Conservation (phyloP, 345 rosid species). For the Moricandia arvensis region DNA sequence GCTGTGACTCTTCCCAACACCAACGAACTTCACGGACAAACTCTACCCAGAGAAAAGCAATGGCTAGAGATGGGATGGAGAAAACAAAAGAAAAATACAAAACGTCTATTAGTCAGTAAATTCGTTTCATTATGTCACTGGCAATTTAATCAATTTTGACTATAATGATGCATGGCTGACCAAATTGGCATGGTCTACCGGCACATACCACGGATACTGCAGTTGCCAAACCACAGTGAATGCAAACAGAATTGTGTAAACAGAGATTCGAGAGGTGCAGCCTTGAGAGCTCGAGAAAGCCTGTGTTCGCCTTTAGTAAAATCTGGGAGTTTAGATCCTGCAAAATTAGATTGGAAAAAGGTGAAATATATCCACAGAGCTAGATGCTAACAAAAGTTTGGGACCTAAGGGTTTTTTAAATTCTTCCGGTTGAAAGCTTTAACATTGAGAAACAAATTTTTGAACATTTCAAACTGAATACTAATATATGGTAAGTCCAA, state of each 20-base stretch:
- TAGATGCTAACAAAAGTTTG: neutral
- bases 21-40: conserved; percentile 96
- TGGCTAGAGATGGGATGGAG: conserved; percentile 50
- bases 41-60: conserved; percentile 89
- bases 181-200: conserved; percentile 5
- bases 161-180: conserved; percentile 14
- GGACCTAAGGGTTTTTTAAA: neutral
- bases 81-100: conserved; percentile 16
- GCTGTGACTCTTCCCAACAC: conserved; percentile 96
- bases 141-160: conserved; percentile 1
- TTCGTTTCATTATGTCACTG: neutral
- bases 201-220: conserved; percentile 85
- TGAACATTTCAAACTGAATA: neutral
- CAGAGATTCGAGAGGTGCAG: conserved; percentile 76
- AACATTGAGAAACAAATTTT: neutral
- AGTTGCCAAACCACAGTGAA: conserved; percentile 86
- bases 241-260: conserved; percentile 87
- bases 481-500: neutral
- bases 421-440: neutral
- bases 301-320: conserved; percentile 60
- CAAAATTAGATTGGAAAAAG: conserved; percentile 26
- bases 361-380: conserved; percentile 14
- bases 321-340: conserved; percentile 56
- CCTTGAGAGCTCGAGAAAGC: conserved; percentile 80
- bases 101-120: neutral